Evolutionary conservation across 192 early-diverging fungal genomes (phyloP).

Genomic region (Oehlia diaphana): DNA sequence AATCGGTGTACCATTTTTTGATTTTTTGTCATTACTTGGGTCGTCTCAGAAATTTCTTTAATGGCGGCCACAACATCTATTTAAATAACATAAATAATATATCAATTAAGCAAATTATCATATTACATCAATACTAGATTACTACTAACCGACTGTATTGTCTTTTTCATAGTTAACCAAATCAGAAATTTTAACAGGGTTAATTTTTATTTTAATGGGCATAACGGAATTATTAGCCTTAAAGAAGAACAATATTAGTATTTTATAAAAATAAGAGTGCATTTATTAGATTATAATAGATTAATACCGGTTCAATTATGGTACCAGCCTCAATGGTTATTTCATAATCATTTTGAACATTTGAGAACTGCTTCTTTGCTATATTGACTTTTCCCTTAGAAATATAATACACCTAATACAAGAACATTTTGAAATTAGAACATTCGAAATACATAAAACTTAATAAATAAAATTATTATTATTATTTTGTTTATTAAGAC

Average conservation of each 20-base stretch:
- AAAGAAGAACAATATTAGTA: not conserved
- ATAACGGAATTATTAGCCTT: not conserved
- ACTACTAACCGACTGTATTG: constrained; percentile 54
- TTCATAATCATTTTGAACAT: constrained; percentile 90
- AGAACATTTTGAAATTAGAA: not conserved
- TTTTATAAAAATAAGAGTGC: not conserved
- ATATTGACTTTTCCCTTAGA: constrained; percentile 77
- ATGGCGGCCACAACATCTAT: not conserved
- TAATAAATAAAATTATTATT: not conserved
- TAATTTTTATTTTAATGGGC: constrained; percentile 35
- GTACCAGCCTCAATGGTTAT: constrained; percentile 75
- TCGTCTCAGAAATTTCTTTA: not conserved
- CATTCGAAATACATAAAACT: not conserved
- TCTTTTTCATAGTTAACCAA: constrained; percentile 73
- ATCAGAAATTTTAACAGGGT: constrained; percentile 68
- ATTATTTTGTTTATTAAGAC: constrained; percentile 28
- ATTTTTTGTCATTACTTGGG: not conserved
- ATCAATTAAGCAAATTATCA: not conserved
- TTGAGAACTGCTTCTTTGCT: constrained; percentile 84
- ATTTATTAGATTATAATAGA: not conserved
- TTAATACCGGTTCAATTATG: constrained; percentile 53
- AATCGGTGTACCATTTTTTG: not conserved
- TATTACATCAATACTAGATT: not conserved
- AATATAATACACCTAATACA: constrained; percentile 70
- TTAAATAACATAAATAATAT: not conserved